Conservation (phyloP, 805 yeast genomes). For the Wickerhamomyces subpelliculosus region DNA sequence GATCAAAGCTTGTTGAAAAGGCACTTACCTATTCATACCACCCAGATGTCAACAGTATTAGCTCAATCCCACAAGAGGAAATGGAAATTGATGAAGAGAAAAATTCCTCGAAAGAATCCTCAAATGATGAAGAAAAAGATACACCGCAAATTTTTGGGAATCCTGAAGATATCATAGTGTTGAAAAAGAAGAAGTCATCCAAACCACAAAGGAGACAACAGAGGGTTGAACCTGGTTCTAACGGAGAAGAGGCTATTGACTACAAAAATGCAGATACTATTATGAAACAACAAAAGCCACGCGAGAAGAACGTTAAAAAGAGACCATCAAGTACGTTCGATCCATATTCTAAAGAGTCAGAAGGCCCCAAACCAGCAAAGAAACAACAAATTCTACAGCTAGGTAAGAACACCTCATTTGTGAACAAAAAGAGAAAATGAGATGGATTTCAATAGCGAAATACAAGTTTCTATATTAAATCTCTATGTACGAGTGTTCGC, state of each 20-base stretch:
- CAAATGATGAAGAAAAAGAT: not conserved
- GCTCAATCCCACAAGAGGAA: no score
- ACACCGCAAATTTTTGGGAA: constrained; percentile 11
- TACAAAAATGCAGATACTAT: constrained; percentile 38
- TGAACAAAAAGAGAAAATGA: constrained; percentile 12
- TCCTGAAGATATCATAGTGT: constrained; percentile 16
- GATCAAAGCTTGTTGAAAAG: no score
- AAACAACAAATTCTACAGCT: constrained; percentile 18
- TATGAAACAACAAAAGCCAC: constrained; percentile 18
- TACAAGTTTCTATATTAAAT: no score
- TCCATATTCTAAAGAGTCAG: constrained; percentile 45
- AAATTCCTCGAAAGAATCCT: no score
- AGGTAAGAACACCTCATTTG: constrained; percentile 19
- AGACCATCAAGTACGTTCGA: constrained; percentile 37
- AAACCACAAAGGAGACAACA: constrained; percentile 1
- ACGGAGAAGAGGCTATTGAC: constrained; percentile 29
- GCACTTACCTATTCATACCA: no score
- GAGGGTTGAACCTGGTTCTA: constrained; percentile 2
- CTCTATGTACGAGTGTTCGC: no score
- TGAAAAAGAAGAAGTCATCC: constrained; percentile 10
- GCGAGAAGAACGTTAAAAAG: constrained; percentile 21
- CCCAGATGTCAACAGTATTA: no score
- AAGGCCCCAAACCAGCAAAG: constrained; percentile 51
- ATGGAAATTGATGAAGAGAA: not conserved
- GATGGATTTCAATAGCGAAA: not conserved